phyloP scores from a whole-genome alignment of 2,329 filamentous ascomycete genomes.

The Alternaria burnsii region DNA sequence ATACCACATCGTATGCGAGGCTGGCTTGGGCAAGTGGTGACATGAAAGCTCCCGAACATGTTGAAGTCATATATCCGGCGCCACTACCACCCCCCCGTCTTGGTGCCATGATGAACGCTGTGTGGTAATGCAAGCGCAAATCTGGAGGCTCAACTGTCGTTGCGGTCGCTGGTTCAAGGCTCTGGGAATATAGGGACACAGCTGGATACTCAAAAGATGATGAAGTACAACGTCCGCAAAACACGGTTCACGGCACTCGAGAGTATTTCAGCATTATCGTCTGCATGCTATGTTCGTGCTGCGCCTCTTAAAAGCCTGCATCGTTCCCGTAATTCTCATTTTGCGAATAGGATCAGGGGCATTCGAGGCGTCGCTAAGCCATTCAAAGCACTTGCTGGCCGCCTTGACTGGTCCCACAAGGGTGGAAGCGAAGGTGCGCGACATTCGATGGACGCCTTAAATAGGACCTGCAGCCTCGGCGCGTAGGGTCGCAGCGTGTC shows the following conservation, averaged over 20 bases:
- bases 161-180: neutral
- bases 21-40: slow-evolving; percentile 6
- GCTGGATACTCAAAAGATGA: neutral
- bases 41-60: slow-evolving; percentile 29
- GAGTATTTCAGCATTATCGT: neutral
- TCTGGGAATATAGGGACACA: neutral
- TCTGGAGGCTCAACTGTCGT: neutral
- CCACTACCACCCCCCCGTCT: slow-evolving; percentile 24
- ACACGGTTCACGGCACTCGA: neutral
- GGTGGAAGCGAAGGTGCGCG: slow-evolving; percentile 2
- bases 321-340: neutral
- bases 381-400: slow-evolving; percentile 2
- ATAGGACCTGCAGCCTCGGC: neutral
- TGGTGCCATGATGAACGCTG: slow-evolving; percentile 32
- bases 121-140: neutral
- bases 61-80: neutral
- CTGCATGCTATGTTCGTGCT: slow-evolving; percentile 2
- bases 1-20: slow-evolving; percentile 32
- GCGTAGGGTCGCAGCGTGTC: neutral
- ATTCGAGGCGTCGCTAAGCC: neutral
- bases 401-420: neutral
- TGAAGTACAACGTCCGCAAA: neutral
- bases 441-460: slow-evolving; percentile 1
- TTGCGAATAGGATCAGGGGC: slow-evolving; percentile 1
- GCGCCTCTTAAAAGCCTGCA: slow-evolving; percentile 1